Evolutionary conservation across 2,329 filamentous ascomycete species (phyloP), one percentile per base, ranked within the genome.

Genomic region (Aspergillus caelatus): DNA sequence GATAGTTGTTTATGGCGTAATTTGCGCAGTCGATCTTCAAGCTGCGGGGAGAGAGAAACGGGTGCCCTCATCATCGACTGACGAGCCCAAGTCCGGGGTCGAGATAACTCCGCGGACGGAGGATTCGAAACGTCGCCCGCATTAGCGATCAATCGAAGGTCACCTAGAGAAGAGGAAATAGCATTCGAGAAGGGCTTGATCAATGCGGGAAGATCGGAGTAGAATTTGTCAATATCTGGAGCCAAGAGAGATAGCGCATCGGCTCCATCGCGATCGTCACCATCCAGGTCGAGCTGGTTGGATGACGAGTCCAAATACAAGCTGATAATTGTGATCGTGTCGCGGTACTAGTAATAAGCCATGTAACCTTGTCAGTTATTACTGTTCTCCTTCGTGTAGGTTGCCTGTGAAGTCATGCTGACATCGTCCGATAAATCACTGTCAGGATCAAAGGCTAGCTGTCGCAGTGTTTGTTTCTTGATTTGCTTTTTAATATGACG

Each of bases 211-310:
- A 77, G 67, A 14, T 69, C 68, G 6, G 70, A 70, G 61, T 75
- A 76, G 65, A 80, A 79, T 8, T 65, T 65, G 46, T 78, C 70
- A 39, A 80, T 72, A 58, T 79, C 76, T 1, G 75, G 70, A 28
- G 67, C 65, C 5, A 80, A 68, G 14, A 80, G 74, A 4, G 73
- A 70, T 52, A 75, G 67, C 10, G 69, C 67, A 34, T 76, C 68
- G 28, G 72, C 69, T 39, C 57, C 58, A 39, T 66, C 53, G 26
- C 59, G 57, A 23, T 58, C 48, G 36, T 71, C 67, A 60, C 64
- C 57, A 14, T 72, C 66, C 16, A 62, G 54, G 32, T 72, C 69
- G 48, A 73, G 67, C 28, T 67, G 66, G 30, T 62, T 46, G 19
- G 68, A 61, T 10, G 72, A 65, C 3, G 75, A 73, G 21, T 78